Conservation (phyloP, 164 flowering plant genomes). For the Vitis vinifera region ASM3070453v1 NC_081805.1:11929501-11930000, state of each 20-base stretch:
- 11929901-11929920: slow-evolving; percentile 8
- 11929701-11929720: slow-evolving; percentile 14
- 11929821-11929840: slow-evolving; percentile 26
- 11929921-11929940: slow-evolving; percentile 23
- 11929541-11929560: slow-evolving; percentile 19
- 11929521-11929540: slow-evolving; percentile 13
- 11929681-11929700: slow-evolving; percentile 15
- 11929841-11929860: slow-evolving; percentile 5
- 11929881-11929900: slow-evolving; percentile 26
- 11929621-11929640: slow-evolving; percentile 13
- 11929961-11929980: too few species aligned
- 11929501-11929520: slow-evolving; percentile 10
- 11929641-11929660: slow-evolving; percentile 14
- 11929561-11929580: slow-evolving; percentile 22
- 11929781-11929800: slow-evolving; percentile 17
- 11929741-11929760: slow-evolving; percentile 17
- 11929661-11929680: slow-evolving; percentile 16
- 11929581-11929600: slow-evolving; percentile 21
- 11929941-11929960: background rate
- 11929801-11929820: slow-evolving; percentile 19
- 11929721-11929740: slow-evolving; percentile 12
- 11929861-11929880: slow-evolving; percentile 22
- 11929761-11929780: slow-evolving; percentile 16
- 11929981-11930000: slow-evolving; percentile 10
- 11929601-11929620: slow-evolving; percentile 21